Base-by-base conservation (phyloP, 257 asterid species). In the Ligustrum vulgare region DNA sequence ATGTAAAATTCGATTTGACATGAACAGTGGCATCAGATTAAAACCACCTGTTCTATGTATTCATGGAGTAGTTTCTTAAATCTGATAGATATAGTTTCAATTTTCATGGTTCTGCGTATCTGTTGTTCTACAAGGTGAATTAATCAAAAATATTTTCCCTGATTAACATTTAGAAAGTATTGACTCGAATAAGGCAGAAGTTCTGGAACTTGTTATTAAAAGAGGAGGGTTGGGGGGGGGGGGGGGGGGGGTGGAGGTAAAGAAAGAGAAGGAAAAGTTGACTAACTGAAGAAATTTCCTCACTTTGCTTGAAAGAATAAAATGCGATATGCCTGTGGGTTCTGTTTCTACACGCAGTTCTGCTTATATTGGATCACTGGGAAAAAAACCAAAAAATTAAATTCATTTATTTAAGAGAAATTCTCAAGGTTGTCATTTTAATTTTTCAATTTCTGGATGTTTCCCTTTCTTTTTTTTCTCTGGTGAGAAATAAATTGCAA, bases 41-140 rank as follows among this genome's bases (percentile, higher is more conserved):
- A 49, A 43, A 43, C 49, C 49, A 49, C 60, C 0, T 49, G 60
- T 16, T 49, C 60, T 49, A 49, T 13, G 22, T 49, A 16, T 16
- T 16, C 20, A 49, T 49, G 20, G 20, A 3, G 58, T 49, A 49
- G 58, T 16, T 49, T 49, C 2, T 16, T 13, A 45, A 45, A 45
- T 45, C 56, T 45, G 13, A 13, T 56, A 56, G 75, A 39, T 32
- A 67, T 72, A 65, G 43, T 70, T 51, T 69, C 47, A 3, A 51
- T 22, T 25, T 67, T 10, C 33, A 33, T 32, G 33, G 36, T 41
- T 77, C 34, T 31, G 20, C 25, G 20, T 70, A 37, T 22, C 39
- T 78, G 58, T 74, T 10, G 63, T 16, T 73, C 65, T 41, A 16
- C 22, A 43, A 41, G 58, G 69, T 35, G 60, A 67, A 56, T 20